phyloP scores from a whole-genome alignment of 495 filamentous ascomycete genomes.

The Aspergillus steynii region DNA sequence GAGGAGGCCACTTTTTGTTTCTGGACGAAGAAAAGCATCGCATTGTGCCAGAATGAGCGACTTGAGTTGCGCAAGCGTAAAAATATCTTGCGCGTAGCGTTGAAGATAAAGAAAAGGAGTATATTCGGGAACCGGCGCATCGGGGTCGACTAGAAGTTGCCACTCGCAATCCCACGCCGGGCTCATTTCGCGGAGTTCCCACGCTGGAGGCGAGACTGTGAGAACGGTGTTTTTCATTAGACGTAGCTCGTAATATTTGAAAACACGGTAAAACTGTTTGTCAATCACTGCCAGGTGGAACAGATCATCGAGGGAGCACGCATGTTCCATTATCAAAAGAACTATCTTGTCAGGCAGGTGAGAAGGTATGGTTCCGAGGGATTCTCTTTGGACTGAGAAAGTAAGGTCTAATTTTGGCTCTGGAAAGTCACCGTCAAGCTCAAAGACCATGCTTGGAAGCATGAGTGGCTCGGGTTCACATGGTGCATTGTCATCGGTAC shows the following conservation, averaged over 20 bases:
- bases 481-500: slow-evolving; percentile 16
- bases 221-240: slow-evolving; percentile 57
- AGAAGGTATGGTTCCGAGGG: slow-evolving; percentile 32
- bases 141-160: slow-evolving; percentile 42
- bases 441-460: slow-evolving; percentile 34
- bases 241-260: slow-evolving; percentile 58
- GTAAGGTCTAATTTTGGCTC: slow-evolving; percentile 19
- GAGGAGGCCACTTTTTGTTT: slow-evolving; percentile 57
- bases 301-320: slow-evolving; percentile 57
- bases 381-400: slow-evolving; percentile 5
- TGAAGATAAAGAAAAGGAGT: slow-evolving; percentile 57
- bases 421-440: slow-evolving; percentile 37
- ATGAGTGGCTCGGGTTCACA: slow-evolving; percentile 24
- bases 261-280: slow-evolving; percentile 59
- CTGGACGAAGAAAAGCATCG: slow-evolving; percentile 56
- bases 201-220: slow-evolving; percentile 61
- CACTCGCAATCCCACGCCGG: slow-evolving; percentile 53
- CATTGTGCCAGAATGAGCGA: slow-evolving; percentile 60
- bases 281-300: slow-evolving; percentile 57
- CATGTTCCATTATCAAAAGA: slow-evolving; percentile 48
- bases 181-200: slow-evolving; percentile 66
- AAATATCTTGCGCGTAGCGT: slow-evolving; percentile 57
- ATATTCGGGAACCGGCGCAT: slow-evolving; percentile 55
- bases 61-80: slow-evolving; percentile 59
- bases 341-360: slow-evolving; percentile 51